phyloP scores from a whole-genome alignment of 169 alveolate genomes.

The Babesia ovis region DNA sequence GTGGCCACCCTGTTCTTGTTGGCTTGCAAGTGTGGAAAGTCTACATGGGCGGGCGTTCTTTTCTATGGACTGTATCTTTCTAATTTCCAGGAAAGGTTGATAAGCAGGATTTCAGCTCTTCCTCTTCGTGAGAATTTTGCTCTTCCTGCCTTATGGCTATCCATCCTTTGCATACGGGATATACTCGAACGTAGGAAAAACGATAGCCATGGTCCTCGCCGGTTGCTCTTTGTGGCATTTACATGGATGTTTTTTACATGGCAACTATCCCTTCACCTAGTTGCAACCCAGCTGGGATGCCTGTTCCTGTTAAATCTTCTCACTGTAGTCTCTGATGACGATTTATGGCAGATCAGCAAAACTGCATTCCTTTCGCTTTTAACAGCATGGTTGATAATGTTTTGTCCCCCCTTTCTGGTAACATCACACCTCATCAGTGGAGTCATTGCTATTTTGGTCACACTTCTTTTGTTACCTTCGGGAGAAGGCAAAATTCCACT shows the following conservation, averaged over 20 bases:
- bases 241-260: constrained; percentile 51
- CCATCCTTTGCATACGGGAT: constrained; percentile 12
- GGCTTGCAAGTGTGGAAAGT: constrained; percentile 16
- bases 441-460: neutral
- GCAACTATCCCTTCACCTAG: constrained; percentile 47
- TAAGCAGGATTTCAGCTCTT: constrained; percentile 33
- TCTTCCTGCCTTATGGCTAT: constrained; percentile 37
- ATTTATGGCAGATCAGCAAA: neutral
- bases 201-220: neutral
- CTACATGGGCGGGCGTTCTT: constrained; percentile 27
- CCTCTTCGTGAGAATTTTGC: constrained; percentile 60
- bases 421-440: constrained; percentile 29
- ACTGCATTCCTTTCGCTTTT: neutral
- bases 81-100: constrained; percentile 32
- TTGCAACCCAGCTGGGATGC: constrained; percentile 52
- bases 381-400: constrained; percentile 11
- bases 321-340: neutral
- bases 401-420: constrained; percentile 29
- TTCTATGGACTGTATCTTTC: constrained; percentile 40
- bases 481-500: neutral
- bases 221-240: constrained; percentile 11
- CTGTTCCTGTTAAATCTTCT: constrained; percentile 19
- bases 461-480: neutral
- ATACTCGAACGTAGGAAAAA: neutral
- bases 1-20: constrained; percentile 24